Base-by-base conservation (phyloP, 768 basidiomycete genomes). In the Hortiboletus flavorubellus region DNA sequence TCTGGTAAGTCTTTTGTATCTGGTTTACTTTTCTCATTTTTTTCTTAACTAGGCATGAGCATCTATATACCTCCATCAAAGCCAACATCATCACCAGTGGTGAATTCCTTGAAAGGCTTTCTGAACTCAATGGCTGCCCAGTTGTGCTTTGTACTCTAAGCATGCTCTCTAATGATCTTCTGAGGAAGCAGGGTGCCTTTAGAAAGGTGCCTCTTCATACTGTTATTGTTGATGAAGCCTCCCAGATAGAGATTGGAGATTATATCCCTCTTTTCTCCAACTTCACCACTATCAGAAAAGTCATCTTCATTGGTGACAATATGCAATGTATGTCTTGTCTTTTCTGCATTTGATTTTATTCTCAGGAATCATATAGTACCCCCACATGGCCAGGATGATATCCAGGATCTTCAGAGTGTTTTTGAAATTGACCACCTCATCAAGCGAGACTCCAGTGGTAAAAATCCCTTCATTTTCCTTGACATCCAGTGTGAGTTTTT, bases 91-190 rank as follows among this genome's bases (percentile, higher is more conserved):
- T 93, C 37, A 66, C 74, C 3, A 83, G 84, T 40, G 68, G 61
- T 54, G 67, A 75, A 14, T 72, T 76, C 23, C 30, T 49, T 56
- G 49, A 58, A 56, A 55, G 73, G 8, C 54, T 81, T 8, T 60
- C 64, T 57, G 55, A 61, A n/a, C 64, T 79, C 23, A 47, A 51
- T 26, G 77, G 70, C 21, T 76, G 76, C 39, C 72, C 79, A 58
- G 85, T 92, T 18, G 76, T 91, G 18, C 78, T 93, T 1, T 89
- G 87, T 64, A 93, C 91, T 21, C 70, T 91, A 0, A 80, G 80
- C 69, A 93, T 92, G 88, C 78, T 93, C 4, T 84, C 88, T 0
- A 79, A 64, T 49, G 53, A 53, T 0, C 21, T 2, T 0, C 46
- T 72, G 30, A 65, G 23, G n/a, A 7, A 0, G 8, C 30, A 7